Evolutionary conservation across 768 basidiomycete species (phyloP), one percentile per base, ranked within the genome.

Genomic region (Leccinum ochraceum): DNA sequence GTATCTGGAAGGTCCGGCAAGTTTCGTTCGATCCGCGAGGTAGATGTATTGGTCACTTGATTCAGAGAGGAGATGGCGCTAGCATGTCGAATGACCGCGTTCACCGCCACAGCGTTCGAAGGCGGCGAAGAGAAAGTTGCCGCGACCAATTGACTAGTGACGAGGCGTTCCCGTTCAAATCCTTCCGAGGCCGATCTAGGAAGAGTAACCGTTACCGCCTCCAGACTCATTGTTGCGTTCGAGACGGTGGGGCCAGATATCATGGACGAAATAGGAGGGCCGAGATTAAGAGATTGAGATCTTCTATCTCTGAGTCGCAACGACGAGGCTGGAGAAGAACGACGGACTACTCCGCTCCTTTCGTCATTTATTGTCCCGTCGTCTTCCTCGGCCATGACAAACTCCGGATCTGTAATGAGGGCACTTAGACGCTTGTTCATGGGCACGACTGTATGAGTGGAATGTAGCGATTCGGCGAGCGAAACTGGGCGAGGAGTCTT

Each of bases 401-500:
- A 87, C 61, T 90, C 88, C 4, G 84, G 80, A 64, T 90, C 89
- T 10, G 82, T 83, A 44, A 89, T 75, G 34, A 90, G 78, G 4
- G 86, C 84, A 67, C 89, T 91, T 44, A 86, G 75, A 28, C 90
- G 82, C 72, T 84, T 88, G 71, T 80, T 83, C 37, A 79, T 75
- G 9, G 87, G 87, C 3, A 90, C 86, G 59, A 92, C 76, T 20
- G 90, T 92, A 67, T 87, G 81, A 5, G 80, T 86, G 7, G 89
- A 90, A 53, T 89, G 88, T 57, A 90, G 76, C 1, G 89, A 90
- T 62, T 90, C 90, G 9, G 88, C 89, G 75, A 87, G 83, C 9
- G 90, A 92, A 34, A 90, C 88, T 4, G 90, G 90, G 16, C 90
- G 81, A 39, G 88, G 85, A 3, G 86, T 77, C 28, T 81, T 81